Base-by-base conservation (phyloP, 1,284 basidiomycete genomes). In the Ceratobasidium sp. region DNA sequence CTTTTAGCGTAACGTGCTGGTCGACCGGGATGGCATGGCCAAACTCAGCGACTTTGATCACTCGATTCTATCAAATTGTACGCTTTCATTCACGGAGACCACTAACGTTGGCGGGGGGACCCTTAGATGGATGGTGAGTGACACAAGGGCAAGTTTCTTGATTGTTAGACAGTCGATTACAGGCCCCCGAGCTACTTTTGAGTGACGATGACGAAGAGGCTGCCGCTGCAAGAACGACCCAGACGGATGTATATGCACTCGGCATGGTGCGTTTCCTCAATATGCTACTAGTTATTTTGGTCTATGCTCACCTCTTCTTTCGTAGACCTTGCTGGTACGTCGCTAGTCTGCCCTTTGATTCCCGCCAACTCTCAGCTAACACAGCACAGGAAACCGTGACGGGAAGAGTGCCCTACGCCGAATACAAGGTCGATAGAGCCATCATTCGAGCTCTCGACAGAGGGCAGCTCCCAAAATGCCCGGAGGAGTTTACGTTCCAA, bases 31-130 rank as follows among this genome's bases (percentile, higher is more conserved):
- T 31, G 61, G 61, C 9, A 48, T 31, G 2, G 41, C 41, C 43
- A 63, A 63, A 16, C 39, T 63, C 16, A 58, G 34, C 39, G 66
- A 69, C 16, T 69, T 69, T n/a, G 66, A 69, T n/a, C 53, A 58
- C 16, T 37, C 66, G 9, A 69, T 69, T 22, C 16, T 69, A 22
- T 43, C 66, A 11, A 31, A 41, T 14, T 39, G 34, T 19, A 43
- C 51, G 0, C 51, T 69, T 16, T 14, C 3, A 11, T 69, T 69
- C 22, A 41, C 66, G 8, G 66, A 54, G 34, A 69, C 66, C 11
- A 69, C 51, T 41, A 31, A 48, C 19, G 5, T 24, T 8, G 64
- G 64, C 16, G 64, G 64, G 39, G 64, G 64, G 9, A 66, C 64
- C 11, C 48, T 53, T 19, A 46, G 64, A 39, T 66, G 64, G 64